phyloP scores from a whole-genome alignment of 2,329 filamentous ascomycete genomes.

The Sordariomycetes sp. region DNA sequence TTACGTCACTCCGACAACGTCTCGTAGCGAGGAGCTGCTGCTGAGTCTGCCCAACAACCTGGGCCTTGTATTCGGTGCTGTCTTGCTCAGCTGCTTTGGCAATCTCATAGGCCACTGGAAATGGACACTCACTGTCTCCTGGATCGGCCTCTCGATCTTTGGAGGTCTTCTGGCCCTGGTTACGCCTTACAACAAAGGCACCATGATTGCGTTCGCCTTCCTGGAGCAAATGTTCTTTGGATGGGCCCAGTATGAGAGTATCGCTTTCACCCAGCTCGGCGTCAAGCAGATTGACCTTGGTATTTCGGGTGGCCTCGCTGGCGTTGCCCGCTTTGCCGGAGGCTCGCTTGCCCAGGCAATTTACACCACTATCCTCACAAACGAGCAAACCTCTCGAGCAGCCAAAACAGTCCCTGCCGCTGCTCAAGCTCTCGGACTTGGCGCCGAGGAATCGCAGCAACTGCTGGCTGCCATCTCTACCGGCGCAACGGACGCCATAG shows the following conservation, averaged over 20 bases:
- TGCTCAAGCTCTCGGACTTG: constrained; percentile 20
- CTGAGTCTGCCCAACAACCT: constrained; percentile 33
- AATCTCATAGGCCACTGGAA: constrained; percentile 32
- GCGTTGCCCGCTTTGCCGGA: constrained; percentile 30
- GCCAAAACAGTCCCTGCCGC: constrained; percentile 21
- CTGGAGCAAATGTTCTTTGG: constrained; percentile 34
- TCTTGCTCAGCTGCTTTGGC: constrained; percentile 29
- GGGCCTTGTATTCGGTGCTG: constrained; percentile 30
- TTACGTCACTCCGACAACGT: constrained; percentile 61
- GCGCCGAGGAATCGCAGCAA: constrained; percentile 16
- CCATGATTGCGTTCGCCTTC: constrained; percentile 37
- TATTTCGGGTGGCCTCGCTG: constrained; percentile 42
- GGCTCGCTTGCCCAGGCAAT: constrained; percentile 28
- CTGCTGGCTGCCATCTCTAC: constrained; percentile 17
- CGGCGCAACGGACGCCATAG: constrained; percentile 10
- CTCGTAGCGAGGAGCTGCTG: constrained; percentile 64
- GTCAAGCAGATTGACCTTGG: constrained; percentile 37
- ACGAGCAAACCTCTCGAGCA: constrained; percentile 19
- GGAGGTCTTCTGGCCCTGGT: constrained; percentile 31
- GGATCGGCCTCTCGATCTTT: constrained; percentile 35
- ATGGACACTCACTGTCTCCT: constrained; percentile 31
- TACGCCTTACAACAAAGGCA: constrained; percentile 30
- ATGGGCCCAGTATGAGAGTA: constrained; percentile 35
- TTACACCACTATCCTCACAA: constrained; percentile 30
- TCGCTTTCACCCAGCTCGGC: constrained; percentile 37